These are phyloP conservation scores for Bifiguratus adelaidae DNA, from an alignment of 192 early-diverging fungal species.

Conservation along the genomic window DNA sequence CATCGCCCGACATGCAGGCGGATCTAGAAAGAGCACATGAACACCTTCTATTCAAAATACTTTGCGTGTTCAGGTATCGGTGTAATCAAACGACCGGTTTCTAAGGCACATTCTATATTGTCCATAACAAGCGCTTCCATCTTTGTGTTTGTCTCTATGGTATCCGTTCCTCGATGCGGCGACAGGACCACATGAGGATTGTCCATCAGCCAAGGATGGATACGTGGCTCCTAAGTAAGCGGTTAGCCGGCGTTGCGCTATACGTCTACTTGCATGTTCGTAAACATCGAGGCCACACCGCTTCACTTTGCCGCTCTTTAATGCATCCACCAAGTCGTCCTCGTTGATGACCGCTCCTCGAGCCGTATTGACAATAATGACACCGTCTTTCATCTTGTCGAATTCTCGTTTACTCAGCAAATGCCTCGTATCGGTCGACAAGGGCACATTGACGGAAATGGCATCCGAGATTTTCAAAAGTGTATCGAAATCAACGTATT, in stretches of 20 bases:
- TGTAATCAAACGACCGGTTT: too few species aligned
- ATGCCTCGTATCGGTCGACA: slow-evolving; percentile 8
- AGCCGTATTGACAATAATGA: slow-evolving; percentile 22
- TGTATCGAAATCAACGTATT: slow-evolving; percentile 17
- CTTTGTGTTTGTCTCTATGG: slow-evolving; percentile 7
- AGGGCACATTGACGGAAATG: slow-evolving; percentile 16
- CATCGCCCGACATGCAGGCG: too few species aligned
- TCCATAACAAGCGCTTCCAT: too few species aligned
- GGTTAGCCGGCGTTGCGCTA: background rate
- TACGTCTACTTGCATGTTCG: background rate
- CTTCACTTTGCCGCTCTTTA: slow-evolving; percentile 22
- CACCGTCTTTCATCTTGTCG: slow-evolving; percentile 26
- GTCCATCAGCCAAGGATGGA: slow-evolving; percentile 10
- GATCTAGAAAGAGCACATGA: too few species aligned
- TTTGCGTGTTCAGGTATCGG: too few species aligned
- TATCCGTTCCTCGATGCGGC: slow-evolving; percentile 18
- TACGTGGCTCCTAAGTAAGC: slow-evolving; percentile 12
- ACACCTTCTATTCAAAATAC: too few species aligned
- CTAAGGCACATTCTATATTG: too few species aligned
- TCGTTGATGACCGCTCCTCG: slow-evolving; percentile 22
- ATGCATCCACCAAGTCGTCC: slow-evolving; percentile 14
- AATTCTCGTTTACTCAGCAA: slow-evolving; percentile 17
- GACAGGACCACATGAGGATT: slow-evolving; percentile 16
- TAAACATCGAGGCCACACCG: background rate
- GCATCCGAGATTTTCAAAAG: slow-evolving; percentile 20